Conservation (phyloP, 208 protist genomes). For the Crithidia sp. region DNA sequence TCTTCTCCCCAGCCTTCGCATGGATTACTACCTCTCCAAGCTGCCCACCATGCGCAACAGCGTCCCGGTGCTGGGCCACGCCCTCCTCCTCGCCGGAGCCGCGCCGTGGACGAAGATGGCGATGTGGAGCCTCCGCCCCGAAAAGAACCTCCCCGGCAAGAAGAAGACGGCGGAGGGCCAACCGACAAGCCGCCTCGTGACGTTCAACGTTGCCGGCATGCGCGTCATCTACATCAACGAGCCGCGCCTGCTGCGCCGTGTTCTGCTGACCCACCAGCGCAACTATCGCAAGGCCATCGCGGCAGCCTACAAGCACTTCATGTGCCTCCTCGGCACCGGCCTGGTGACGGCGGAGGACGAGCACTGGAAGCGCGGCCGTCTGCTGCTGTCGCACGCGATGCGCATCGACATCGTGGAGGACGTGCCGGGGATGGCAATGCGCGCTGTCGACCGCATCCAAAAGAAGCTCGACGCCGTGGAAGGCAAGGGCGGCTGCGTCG, state of each 20-base stretch:
- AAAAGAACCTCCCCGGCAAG: conserved; percentile 38
- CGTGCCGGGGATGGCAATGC: conserved; percentile 76
- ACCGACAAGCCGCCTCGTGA: conserved; percentile 55
- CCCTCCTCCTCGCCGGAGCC: conserved; percentile 63
- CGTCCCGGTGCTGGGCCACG: conserved; percentile 81
- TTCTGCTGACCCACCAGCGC: conserved; percentile 85
- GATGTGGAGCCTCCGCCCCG: conserved; percentile 72
- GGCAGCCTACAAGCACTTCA: conserved; percentile 89
- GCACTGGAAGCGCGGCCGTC: conserved; percentile 86
- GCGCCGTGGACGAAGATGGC: conserved; percentile 84
- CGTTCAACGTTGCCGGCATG: conserved; percentile 78
- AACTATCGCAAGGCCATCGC: conserved; percentile 87
- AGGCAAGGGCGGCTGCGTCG: conserved; percentile 46
- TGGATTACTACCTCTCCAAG: conserved; percentile 71
- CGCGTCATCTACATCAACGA: conserved; percentile 88
- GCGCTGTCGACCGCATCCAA: conserved; percentile 67
- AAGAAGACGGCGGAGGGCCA: conserved; percentile 15
- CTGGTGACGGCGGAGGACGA: conserved; percentile 89
- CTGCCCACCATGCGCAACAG: conserved; percentile 66
- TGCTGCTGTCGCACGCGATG: conserved; percentile 82
- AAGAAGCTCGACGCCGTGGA: conserved; percentile 49
- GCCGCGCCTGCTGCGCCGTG: conserved; percentile 77
- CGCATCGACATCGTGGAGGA: conserved; percentile 89
- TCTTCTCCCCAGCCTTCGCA: conserved; percentile 58
- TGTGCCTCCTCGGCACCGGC: conserved; percentile 88